Evolutionary conservation across 306 rosid genomes (phyloP).

Genomic region (Phaseolus lunatus): DNA sequence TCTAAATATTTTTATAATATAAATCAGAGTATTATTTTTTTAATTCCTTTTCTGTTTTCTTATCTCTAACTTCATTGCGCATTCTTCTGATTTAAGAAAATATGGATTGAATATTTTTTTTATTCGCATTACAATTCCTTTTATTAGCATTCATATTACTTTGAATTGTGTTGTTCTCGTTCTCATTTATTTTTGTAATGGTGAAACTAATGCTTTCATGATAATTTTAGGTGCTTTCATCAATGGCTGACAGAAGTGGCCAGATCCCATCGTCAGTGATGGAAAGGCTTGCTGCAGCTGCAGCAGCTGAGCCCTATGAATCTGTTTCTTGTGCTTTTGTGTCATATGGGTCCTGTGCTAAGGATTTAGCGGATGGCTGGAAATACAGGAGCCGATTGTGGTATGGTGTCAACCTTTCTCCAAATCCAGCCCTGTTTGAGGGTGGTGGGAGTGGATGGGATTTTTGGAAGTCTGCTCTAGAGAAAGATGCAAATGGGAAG

Average conservation of each 20-base stretch:
- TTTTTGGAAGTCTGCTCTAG: slow-evolving; percentile 80
- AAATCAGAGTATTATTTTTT: background rate
- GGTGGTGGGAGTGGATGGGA: slow-evolving; percentile 97
- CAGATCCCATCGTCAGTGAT: slow-evolving; percentile 74
- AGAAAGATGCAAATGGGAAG: slow-evolving; percentile 81
- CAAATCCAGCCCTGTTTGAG: slow-evolving; percentile 67
- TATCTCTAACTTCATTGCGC: slow-evolving; percentile 22
- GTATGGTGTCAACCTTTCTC: slow-evolving; percentile 93
- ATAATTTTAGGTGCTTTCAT: slow-evolving; percentile 75
- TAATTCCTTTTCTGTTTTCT: background rate
- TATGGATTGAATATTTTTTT: slow-evolving; percentile 10
- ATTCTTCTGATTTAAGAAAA: slow-evolving; percentile 35
- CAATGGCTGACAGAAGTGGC: slow-evolving; percentile 87
- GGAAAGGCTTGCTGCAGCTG: slow-evolving; percentile 94
- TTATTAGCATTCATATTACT: slow-evolving; percentile 43
- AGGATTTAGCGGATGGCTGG: slow-evolving; percentile 92
- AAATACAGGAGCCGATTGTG: slow-evolving; percentile 88
- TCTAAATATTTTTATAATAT: background rate
- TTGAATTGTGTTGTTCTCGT: slow-evolving; percentile 15
- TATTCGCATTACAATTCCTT: slow-evolving; percentile 23
- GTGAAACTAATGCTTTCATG: slow-evolving; percentile 42
- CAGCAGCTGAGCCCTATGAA: slow-evolving; percentile 97
- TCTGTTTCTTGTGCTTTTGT: slow-evolving; percentile 97
- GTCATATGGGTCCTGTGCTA: slow-evolving; percentile 88
- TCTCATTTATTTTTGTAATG: slow-evolving; percentile 41